Evolutionary conservation across 1,284 basidiomycete genomes (phyloP).

Genomic region (Sporisorium graminicola): DNA sequence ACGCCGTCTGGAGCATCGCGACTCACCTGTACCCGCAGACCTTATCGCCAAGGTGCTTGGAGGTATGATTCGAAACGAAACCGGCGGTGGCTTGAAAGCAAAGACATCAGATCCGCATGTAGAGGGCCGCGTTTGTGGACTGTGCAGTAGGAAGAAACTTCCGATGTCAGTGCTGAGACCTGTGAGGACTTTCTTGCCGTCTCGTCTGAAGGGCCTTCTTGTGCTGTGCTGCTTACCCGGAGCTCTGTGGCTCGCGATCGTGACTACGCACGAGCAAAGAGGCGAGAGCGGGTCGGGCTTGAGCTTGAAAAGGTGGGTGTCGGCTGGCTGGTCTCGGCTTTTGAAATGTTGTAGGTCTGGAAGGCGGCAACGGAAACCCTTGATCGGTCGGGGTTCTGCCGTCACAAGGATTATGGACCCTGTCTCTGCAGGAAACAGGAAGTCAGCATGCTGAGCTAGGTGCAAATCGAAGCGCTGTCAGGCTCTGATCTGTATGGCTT

Average conservation of each 20-base stretch:
- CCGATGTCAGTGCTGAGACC: neutral
- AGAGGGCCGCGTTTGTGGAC: slow-evolving; percentile 14
- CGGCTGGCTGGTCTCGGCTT: neutral
- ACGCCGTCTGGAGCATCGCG: neutral
- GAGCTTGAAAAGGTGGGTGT: neutral
- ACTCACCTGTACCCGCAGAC: slow-evolving; percentile 13
- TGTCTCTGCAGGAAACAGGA: neutral
- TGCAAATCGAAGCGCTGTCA: neutral
- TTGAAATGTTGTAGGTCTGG: neutral
- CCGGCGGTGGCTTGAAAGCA: slow-evolving; percentile 28
- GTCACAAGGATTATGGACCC: neutral
- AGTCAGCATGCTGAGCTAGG: neutral
- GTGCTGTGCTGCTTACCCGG: neutral
- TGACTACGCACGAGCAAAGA: neutral
- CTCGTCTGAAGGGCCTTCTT: neutral
- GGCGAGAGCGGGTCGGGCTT: neutral
- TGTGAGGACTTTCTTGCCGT: no score
- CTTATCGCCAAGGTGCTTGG: neutral
- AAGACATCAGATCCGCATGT: slow-evolving; percentile 31
- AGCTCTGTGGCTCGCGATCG: neutral
- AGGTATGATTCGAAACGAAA: slow-evolving; percentile 12
- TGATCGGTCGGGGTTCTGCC: neutral
- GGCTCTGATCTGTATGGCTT: neutral
- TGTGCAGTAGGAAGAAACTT: neutral
- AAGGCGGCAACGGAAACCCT: neutral